phyloP scores from a whole-genome alignment of 1,284 basidiomycete genomes.

The Cutaneotrichosporon sp. region DNA sequence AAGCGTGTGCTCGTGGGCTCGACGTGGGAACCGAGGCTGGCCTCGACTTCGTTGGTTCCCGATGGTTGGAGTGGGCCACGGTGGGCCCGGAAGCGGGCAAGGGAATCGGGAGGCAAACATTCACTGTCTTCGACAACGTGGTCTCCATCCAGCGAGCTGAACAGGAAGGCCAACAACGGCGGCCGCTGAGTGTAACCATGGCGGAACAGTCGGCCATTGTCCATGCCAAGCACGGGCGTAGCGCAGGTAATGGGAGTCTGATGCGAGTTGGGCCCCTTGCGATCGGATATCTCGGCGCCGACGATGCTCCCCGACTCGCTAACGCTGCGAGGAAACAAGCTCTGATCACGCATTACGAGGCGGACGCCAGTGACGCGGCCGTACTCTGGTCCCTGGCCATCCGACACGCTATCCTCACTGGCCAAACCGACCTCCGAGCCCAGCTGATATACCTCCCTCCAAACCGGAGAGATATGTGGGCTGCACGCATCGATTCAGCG shows the following conservation, averaged over 20 bases:
- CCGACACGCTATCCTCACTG: constrained; percentile 10
- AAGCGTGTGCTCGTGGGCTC: constrained; percentile 7
- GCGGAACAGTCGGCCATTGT: neutral
- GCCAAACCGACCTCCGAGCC: neutral
- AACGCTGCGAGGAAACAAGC: constrained; percentile 5
- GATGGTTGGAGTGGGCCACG: constrained; percentile 14
- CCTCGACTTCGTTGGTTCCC: constrained; percentile 7
- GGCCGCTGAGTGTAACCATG: neutral
- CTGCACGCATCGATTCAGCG: neutral
- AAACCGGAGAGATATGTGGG: neutral
- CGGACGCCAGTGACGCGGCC: constrained; percentile 10
- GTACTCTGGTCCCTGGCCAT: constrained; percentile 14
- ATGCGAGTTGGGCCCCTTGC: constrained; percentile 15
- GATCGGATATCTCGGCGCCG: neutral
- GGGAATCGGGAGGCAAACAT: constrained; percentile 11
- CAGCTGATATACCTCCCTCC: neutral
- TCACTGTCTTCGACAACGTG: neutral
- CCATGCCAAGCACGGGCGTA: neutral
- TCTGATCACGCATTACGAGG: constrained; percentile 9
- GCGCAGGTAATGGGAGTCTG: constrained; percentile 10
- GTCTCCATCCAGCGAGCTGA: neutral
- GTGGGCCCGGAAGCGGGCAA: neutral
- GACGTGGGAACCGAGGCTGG: neutral
- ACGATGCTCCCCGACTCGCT: neutral
- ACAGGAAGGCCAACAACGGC: neutral